Evolutionary conservation across 1,139 yeast species (phyloP).

Genomic region (Candida anutae): DNA sequence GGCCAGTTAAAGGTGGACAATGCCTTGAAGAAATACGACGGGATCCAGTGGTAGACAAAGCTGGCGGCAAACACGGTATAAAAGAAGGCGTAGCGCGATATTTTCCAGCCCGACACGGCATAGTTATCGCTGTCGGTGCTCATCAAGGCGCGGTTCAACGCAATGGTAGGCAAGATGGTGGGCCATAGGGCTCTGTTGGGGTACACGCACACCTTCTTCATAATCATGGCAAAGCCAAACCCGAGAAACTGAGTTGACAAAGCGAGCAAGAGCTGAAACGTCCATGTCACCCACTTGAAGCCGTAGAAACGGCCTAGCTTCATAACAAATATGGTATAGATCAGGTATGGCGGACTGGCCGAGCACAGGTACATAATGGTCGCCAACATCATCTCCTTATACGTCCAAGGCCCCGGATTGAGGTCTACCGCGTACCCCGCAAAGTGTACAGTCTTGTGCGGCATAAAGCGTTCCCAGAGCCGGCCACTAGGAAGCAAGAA

Average conservation of each 20-base stretch:
- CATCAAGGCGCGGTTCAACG: constrained; percentile 36
- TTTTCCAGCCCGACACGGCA: constrained; percentile 32
- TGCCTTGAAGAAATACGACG: constrained; percentile 34
- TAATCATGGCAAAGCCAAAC: constrained; percentile 40
- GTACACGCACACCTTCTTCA: constrained; percentile 37
- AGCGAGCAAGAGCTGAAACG: constrained; percentile 30
- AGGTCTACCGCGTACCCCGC: constrained; percentile 19
- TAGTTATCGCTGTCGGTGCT: constrained; percentile 17
- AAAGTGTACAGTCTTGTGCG: constrained; percentile 15
- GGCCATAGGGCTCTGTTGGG: constrained; percentile 43
- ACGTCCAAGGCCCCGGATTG: constrained; percentile 36
- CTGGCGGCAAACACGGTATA: constrained; percentile 23
- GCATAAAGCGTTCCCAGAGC: constrained; percentile 30
- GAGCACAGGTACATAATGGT: constrained; percentile 41
- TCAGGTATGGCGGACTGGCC: constrained; percentile 37
- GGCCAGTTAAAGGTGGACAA: constrained; percentile 42
- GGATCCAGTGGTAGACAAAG: constrained; percentile 37
- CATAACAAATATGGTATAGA: constrained; percentile 40
- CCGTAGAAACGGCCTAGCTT: constrained; percentile 37
- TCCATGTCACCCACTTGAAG: constrained; percentile 35
- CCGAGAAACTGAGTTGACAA: constrained; percentile 40
- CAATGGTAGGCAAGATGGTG: constrained; percentile 37
- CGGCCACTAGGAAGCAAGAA: constrained; percentile 35
- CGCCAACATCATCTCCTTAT: constrained; percentile 25
- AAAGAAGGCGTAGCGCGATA: constrained; percentile 34